A percentile compares a stretch with the other conserved stretches of the same genome.
Evolutionary conservation across 441 rosid species (phyloP).

Genomic region (Populus trichocarpa): DNA sequence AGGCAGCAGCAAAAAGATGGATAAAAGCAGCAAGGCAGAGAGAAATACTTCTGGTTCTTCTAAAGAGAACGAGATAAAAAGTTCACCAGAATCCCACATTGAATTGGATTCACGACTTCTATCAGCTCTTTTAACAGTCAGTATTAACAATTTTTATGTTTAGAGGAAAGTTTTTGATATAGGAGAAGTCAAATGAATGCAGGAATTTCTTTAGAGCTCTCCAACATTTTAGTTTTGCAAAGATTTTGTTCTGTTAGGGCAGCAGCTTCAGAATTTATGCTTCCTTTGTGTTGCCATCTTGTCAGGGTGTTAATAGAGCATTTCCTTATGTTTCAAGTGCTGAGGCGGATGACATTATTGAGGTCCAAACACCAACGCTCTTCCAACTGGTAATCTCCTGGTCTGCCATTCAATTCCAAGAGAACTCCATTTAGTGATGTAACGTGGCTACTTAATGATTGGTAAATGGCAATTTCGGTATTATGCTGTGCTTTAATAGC

Average conservation of each 20-base stretch:
- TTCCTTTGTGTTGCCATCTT: conserved; percentile 17
- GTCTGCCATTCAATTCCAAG: conserved; percentile 3
- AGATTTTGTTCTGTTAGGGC: conserved; percentile 1
- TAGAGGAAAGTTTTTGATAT: not conserved
- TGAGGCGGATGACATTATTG: conserved; percentile 88
- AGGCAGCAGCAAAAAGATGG: conserved; percentile 33
- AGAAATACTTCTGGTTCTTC: conserved; percentile 24
- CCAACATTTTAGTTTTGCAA: not conserved
- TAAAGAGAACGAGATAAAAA: conserved; percentile 39
- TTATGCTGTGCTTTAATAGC: conserved; percentile 10
- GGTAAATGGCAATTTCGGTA: not conserved
- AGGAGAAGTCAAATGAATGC: not conserved
- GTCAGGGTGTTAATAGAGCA: conserved; percentile 95
- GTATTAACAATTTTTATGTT: conserved; percentile 21
- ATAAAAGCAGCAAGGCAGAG: conserved; percentile 28
- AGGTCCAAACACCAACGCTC: conserved; percentile 83
- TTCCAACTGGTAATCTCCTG: conserved; percentile 65
- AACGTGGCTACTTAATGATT: not conserved
- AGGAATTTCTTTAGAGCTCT: not conserved
- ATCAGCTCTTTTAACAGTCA: conserved; percentile 82
- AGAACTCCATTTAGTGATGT: not conserved
- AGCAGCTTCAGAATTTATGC: conserved; percentile 5
- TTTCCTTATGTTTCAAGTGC: conserved; percentile 89
- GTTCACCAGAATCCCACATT: conserved; percentile 53
- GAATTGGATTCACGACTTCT: conserved; percentile 94